phyloP scores from a whole-genome alignment of 1,284 basidiomycete genomes.

The Malassezia caprae region DNA sequence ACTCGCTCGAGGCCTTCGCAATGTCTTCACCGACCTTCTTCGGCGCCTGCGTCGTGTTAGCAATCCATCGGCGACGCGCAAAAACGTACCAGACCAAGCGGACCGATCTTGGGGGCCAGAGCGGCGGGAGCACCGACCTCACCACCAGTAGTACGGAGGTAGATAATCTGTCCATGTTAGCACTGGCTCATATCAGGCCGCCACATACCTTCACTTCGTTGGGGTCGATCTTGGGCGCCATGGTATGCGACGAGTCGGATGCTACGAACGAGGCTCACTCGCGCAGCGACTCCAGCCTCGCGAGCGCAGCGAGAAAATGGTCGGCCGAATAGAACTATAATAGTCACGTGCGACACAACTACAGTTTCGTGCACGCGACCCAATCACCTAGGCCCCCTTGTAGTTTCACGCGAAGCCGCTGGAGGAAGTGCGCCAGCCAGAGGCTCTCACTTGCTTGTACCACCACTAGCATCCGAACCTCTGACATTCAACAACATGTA shows the following conservation, averaged over 20 bases:
- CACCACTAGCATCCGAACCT: conserved; percentile 15
- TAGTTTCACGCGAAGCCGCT: conserved; percentile 4
- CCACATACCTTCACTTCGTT: conserved; percentile 66
- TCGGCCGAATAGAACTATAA: conserved; percentile 14
- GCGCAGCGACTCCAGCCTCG: not conserved
- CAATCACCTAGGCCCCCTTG: not conserved
- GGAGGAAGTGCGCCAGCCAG: not conserved
- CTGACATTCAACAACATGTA: conserved; percentile 15
- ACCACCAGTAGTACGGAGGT: conserved; percentile 97
- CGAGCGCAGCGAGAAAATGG: conserved; percentile 8
- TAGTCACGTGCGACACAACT: conserved; percentile 9
- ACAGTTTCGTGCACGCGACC: conserved; percentile 18
- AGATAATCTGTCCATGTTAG: conserved; percentile 62
- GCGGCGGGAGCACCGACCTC: conserved; percentile 99
- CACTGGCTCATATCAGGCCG: not conserved
- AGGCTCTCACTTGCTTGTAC: conserved; percentile 14
- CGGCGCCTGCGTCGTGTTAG: conserved; percentile 62
- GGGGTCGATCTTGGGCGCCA: conserved; percentile 58
- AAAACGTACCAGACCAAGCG: conserved; percentile 84
- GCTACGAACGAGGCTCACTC: conserved; percentile 12
- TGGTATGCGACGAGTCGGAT: conserved; percentile 29
- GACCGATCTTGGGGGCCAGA: conserved; percentile 98
- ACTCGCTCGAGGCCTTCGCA: conserved; percentile 93
- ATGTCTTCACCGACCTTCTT: conserved; percentile 99
- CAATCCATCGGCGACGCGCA: not conserved